A percentile compares a stretch with the other conserved stretches of the same genome.
Evolutionary conservation across 2,329 filamentous ascomycete species (phyloP).

Genomic region (Didymella exigua): DNA sequence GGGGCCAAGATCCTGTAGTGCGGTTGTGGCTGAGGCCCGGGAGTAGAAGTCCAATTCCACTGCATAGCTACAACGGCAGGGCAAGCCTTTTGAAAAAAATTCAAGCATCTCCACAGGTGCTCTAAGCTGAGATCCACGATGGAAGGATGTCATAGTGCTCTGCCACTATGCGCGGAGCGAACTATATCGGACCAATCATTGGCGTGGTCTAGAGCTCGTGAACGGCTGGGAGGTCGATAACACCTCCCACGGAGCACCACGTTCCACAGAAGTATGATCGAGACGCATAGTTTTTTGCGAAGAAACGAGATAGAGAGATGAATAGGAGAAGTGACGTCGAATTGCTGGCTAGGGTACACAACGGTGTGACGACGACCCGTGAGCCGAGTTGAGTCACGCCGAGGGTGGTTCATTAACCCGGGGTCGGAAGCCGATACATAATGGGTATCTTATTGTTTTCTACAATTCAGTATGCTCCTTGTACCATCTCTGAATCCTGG

Average conservation of each 20-base stretch:
- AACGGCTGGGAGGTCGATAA: background rate
- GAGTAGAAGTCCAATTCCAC: background rate
- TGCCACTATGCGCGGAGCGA: too few relatives aligned
- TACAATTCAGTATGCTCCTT: constrained; percentile 1
- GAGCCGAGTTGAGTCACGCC: background rate
- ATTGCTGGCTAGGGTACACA: background rate
- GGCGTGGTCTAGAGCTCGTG: background rate
- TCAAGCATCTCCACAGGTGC: background rate
- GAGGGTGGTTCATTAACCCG: background rate
- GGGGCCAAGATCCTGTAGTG: background rate
- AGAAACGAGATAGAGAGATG: background rate
- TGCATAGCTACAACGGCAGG: background rate
- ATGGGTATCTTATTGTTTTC: background rate
- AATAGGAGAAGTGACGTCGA: background rate
- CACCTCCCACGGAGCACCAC: background rate
- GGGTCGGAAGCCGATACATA: background rate
- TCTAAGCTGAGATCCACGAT: background rate
- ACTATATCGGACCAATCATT: background rate
- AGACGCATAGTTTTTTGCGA: background rate
- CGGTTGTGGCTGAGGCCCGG: background rate
- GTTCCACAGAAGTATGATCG: background rate
- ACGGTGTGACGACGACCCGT: background rate
- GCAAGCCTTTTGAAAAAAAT: background rate
- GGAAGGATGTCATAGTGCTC: background rate
- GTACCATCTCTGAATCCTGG: constrained; percentile 12